Conservation (phyloP, 805 yeast genomes). For the Teunomyces tritomae region DNA sequence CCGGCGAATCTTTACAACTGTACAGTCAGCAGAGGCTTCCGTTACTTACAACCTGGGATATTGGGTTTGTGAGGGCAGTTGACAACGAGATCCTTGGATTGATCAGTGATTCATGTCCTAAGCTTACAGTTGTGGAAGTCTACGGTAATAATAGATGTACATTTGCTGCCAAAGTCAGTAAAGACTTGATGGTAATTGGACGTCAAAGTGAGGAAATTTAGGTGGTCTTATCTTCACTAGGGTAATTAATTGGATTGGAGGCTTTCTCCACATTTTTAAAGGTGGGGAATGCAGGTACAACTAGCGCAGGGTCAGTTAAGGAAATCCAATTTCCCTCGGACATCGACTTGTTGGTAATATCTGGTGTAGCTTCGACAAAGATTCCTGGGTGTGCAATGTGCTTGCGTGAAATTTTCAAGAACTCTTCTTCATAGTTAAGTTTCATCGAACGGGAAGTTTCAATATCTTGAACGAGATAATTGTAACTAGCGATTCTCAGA, state of each 20-base stretch:
- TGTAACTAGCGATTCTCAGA: slow-evolving; percentile 19
- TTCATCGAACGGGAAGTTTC: slow-evolving; percentile 11
- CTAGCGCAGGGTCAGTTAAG: slow-evolving; percentile 16
- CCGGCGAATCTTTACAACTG: slow-evolving; percentile 12
- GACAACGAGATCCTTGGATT: slow-evolving; percentile 66
- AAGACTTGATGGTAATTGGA: slow-evolving; percentile 65
- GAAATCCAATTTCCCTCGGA: slow-evolving; percentile 18
- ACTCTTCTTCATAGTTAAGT: slow-evolving; percentile 18
- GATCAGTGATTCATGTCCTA: slow-evolving; percentile 58
- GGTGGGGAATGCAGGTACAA: slow-evolving; percentile 45
- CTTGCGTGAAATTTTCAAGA: slow-evolving; percentile 15
- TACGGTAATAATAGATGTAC: slow-evolving; percentile 77
- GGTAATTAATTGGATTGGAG: slow-evolving; percentile 42
- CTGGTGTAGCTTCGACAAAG: slow-evolving; percentile 31
- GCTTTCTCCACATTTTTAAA: slow-evolving; percentile 69
- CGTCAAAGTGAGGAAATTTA: slow-evolving; percentile 48
- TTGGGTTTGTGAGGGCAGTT: slow-evolving; percentile 76
- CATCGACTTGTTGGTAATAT: slow-evolving; percentile 28
- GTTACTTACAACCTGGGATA: slow-evolving; percentile 62
- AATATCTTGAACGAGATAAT: slow-evolving; percentile 14
- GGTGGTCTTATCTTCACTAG: slow-evolving; percentile 12
- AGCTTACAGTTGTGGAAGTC: slow-evolving; percentile 67
- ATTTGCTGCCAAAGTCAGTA: slow-evolving; percentile 47
- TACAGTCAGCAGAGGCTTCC: slow-evolving; percentile 40
- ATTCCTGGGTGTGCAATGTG: slow-evolving; percentile 37